Evolutionary conservation across 306 rosid genomes (phyloP), one percentile per base, ranked within the genome.

Genomic region (Hippophae tibetana): DNA sequence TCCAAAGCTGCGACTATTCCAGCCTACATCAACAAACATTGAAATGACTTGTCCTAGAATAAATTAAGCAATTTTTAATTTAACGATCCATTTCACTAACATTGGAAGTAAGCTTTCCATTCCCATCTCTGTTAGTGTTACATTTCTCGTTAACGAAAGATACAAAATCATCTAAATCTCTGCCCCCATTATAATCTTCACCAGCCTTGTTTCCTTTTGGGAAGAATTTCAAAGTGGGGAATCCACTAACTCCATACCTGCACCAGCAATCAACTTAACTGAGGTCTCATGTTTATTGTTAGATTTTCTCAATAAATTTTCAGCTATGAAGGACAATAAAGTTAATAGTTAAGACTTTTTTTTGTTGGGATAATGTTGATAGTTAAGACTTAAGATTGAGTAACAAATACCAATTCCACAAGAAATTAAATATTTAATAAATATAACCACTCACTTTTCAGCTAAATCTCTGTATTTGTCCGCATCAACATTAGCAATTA

Each of bases 211-310:
- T 85, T 70, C 54, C 61, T 78, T 65, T 81, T 25, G 96, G 96
- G 56, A 90, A 90, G 67, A 90, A 87, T 74, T 85, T 90, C 66
- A 90, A 62, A 0, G 96, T 81, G 23, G 95, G 98, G 70, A 61
- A 87, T 59, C 92, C 84, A 72, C 70, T 76, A 54, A 90, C 79
- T 65, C 77, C 98, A 60, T 83, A 90, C 85, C 98, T 87, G 76
- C 64, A 63, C 25, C 51, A 38, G 60, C 43, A 72, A 18, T 64
- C 61, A 38, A 40, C 44, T 55, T 61, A 43, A 61, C 53, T 55
- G 58, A 56, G 71, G 70, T 53, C 44, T 55, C 54, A 38, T 31
- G n/a, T 62, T 41, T 47, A 11, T 27, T 49, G 18, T 38, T 10
- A 23, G 41, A 9, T 31, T 12, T 54, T 44, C 13, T 10, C n/a